Conservation (phyloP, 768 basidiomycete species). For the Tulasnella sp. region DNA sequence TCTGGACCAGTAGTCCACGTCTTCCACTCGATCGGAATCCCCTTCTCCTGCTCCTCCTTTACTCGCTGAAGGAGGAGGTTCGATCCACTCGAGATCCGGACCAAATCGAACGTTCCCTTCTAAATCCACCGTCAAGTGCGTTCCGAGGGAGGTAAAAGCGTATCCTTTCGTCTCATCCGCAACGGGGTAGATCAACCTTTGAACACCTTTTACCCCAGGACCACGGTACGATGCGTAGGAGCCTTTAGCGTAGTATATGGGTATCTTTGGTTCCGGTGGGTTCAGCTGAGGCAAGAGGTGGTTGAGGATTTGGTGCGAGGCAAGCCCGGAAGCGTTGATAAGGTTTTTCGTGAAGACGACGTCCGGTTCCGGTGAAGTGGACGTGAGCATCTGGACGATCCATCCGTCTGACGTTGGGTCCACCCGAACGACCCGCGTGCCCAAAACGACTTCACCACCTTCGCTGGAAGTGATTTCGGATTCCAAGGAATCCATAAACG, state of each 20-base stretch:
- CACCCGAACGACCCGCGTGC: conserved; percentile 76
- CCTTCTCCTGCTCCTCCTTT: conserved; percentile 27
- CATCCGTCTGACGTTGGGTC: conserved; percentile 69
- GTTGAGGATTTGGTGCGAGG: conserved; percentile 63
- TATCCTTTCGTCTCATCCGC: conserved; percentile 38
- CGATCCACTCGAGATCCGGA: conserved; percentile 85
- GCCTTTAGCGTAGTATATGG: conserved; percentile 74
- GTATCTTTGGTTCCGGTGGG: conserved; percentile 39
- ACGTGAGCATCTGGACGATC: conserved; percentile 76
- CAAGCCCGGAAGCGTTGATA: conserved; percentile 77
- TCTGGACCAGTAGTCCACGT: conserved; percentile 67
- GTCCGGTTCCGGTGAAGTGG: conserved; percentile 38
- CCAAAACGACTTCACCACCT: conserved; percentile 60
- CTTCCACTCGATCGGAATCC: conserved; percentile 36
- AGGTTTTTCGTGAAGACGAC: conserved; percentile 65
- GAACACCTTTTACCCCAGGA: conserved; percentile 55
- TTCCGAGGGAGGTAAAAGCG: conserved; percentile 77
- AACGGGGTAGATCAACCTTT: conserved; percentile 85
- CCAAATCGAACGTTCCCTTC: conserved; percentile 83
- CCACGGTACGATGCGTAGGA: conserved; percentile 86
- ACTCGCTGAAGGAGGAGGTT: conserved; percentile 38
- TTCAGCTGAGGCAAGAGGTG: conserved; percentile 47
- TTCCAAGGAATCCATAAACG: conserved; percentile 75
- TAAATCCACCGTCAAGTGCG: conserved; percentile 83
- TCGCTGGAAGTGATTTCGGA: conserved; percentile 68